Conservation (phyloP, 2,329 filamentous ascomycete genomes). For the Domatiomyces globalis region DNA sequence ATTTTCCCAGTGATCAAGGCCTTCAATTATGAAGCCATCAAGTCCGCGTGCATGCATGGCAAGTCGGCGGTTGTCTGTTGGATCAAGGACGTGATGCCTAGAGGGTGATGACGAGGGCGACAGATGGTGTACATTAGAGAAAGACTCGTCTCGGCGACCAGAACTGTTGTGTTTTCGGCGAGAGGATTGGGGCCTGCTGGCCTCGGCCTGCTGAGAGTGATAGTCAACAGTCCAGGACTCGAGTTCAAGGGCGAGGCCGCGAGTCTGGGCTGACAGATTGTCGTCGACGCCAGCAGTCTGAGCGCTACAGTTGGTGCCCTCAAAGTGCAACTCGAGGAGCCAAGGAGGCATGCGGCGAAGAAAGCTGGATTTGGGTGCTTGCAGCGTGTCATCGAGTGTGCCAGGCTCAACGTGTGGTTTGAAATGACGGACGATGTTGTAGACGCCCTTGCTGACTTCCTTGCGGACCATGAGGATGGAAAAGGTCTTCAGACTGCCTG, state of each 20-base stretch:
- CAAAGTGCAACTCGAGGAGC: slow-evolving; percentile 70
- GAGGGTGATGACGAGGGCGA: slow-evolving; percentile 35
- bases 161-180: slow-evolving; percentile 61
- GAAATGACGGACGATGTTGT: slow-evolving; percentile 78
- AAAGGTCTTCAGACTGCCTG: slow-evolving; percentile 70
- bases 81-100: slow-evolving; percentile 30
- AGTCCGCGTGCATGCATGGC: slow-evolving; percentile 68
- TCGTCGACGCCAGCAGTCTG: slow-evolving; percentile 82
- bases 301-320: slow-evolving; percentile 76
- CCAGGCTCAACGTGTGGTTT: slow-evolving; percentile 38
- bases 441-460: slow-evolving; percentile 83
- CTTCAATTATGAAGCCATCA: slow-evolving; percentile 83
- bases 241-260: slow-evolving; percentile 72
- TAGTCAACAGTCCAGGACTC: slow-evolving; percentile 85
- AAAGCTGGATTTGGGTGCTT: slow-evolving; percentile 33
- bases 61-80: slow-evolving; percentile 60
- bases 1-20: slow-evolving; percentile 64
- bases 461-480: slow-evolving; percentile 78
- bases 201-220: slow-evolving; percentile 61
- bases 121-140: slow-evolving; percentile 37
- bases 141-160: slow-evolving; percentile 54
- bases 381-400: slow-evolving; percentile 38
- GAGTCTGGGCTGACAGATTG: slow-evolving; percentile 64
- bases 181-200: slow-evolving; percentile 39
- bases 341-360: slow-evolving; percentile 67